Evolutionary conservation across 179 eudicot species (phyloP).

Genomic region (Patellifolia procumbens): DNA sequence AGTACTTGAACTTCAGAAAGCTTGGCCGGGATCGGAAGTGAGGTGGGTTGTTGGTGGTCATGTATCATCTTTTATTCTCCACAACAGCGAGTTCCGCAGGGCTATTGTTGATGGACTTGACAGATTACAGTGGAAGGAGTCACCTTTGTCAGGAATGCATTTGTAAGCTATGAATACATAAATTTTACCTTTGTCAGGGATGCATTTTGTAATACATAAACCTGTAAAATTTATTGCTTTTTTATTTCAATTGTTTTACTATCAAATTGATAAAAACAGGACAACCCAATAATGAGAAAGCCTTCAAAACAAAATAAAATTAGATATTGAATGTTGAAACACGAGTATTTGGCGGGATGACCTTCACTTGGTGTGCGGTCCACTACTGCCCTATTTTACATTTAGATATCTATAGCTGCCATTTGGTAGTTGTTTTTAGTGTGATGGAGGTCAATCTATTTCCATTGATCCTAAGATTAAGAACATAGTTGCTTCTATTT

Average conservation of each 20-base stretch:
- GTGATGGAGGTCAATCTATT: too few relatives aligned
- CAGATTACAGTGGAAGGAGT: conserved; percentile 77
- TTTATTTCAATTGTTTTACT: not conserved
- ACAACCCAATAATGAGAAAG: not conserved
- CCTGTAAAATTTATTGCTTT: conserved; percentile 14
- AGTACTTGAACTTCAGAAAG: conserved; percentile 87
- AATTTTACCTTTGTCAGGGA: too few relatives aligned
- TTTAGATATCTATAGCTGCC: too few relatives aligned
- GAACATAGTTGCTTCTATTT: too few relatives aligned
- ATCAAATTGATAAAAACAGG: not conserved
- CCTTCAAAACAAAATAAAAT: too few relatives aligned
- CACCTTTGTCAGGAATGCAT: conserved; percentile 28
- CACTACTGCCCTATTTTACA: too few relatives aligned
- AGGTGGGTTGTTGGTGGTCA: conserved; percentile 99
- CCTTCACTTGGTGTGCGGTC: too few relatives aligned
- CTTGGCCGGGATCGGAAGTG: conserved; percentile 99
- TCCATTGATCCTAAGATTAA: too few relatives aligned
- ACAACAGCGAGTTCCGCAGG: conserved; percentile 71
- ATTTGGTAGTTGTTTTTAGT: too few relatives aligned
- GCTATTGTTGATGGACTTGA: conserved; percentile 85
- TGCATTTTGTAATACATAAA: too few relatives aligned
- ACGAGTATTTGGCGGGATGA: too few relatives aligned
- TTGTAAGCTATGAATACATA: not conserved
- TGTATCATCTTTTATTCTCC: conserved; percentile 91
- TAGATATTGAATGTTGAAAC: too few relatives aligned